Evolutionary conservation across 306 rosid genomes (phyloP), one percentile per base, ranked within the genome.

Genomic region (Ormosia emarginata): DNA sequence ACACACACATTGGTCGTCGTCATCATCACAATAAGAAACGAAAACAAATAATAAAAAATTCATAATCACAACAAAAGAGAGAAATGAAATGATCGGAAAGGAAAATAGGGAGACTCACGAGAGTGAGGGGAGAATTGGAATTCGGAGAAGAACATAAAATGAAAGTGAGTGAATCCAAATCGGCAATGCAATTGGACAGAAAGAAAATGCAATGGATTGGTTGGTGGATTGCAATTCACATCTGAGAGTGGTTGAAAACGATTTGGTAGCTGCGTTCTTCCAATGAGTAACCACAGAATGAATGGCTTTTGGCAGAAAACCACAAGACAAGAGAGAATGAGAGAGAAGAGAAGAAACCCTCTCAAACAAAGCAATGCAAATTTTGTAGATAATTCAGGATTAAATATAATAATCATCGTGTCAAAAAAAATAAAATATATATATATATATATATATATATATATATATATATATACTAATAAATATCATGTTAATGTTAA

Each of bases 81-180:
- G 2, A 82, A 82, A 39, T 53, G 9, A 14, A 33, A 14, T 3
- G 55, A 65, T 10, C 10, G 4, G 7, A 40, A 15, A 50, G 37
- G 1, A 10, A 49, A 44, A 8, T 3, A 3, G 1, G 2, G 68
- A 76, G 67, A 88, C 99, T 92, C 85, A 92, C 97, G 81, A 67
- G 69, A 37, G 63, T 83, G 83, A 15, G 83, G 85, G 61, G 87
- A 75, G 79, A 86, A 77, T 50, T 82, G 67, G 79, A 85, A 90
- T 80, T 82, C 83, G 69, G 75, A 77, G 85, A 83, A 77, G 93
- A 75, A 83, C 97, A 90, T 90, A 96, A 88, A 92, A 90, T 90
- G 96, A 88, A 92, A 84, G 86, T 73, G 84, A 76, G 53, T 68
- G 76, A 77, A 86, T 50, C 86, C 84, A 52, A 82, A 74, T 65